phyloP scores from a whole-genome alignment of 345 rosid genomes.

The Raphanus sativus region DNA sequence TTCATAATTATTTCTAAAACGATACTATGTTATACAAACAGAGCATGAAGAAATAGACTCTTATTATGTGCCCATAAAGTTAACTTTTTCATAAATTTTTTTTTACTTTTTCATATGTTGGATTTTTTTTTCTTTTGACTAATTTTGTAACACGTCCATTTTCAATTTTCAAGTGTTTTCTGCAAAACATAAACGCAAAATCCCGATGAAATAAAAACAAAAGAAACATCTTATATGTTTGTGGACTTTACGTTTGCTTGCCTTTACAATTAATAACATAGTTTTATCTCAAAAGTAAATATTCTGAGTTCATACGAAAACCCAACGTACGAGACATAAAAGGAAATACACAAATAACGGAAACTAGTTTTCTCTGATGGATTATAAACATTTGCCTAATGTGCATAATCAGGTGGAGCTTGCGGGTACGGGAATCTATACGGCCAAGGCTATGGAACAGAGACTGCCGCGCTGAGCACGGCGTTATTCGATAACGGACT shows the following conservation, averaged over 20 bases:
- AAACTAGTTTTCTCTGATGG: neutral
- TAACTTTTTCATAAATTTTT: neutral
- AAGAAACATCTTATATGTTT: neutral
- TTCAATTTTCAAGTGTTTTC: neutral
- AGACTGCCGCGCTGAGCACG: constrained; percentile 75
- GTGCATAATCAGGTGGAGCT: constrained; percentile 57
- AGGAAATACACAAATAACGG: neutral
- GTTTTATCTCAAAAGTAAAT: neutral
- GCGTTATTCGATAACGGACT: constrained; percentile 64
- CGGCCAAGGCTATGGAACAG: constrained; percentile 68
- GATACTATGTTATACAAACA: neutral
- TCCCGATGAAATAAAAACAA: neutral
- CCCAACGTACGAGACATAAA: neutral
- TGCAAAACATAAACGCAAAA: neutral
- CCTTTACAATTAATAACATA: neutral
- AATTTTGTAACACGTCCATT: neutral
- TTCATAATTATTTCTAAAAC: neutral
- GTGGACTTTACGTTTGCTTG: neutral
- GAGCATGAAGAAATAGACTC: neutral
- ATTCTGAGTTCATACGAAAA: neutral
- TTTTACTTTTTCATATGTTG: neutral
- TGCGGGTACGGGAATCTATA: constrained; percentile 78
- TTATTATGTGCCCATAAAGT: neutral
- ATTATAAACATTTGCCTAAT: neutral
- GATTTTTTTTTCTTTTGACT: neutral